Evolutionary conservation across 768 basidiomycete species (phyloP).

Genomic region (Kwoniella botswanensis): DNA sequence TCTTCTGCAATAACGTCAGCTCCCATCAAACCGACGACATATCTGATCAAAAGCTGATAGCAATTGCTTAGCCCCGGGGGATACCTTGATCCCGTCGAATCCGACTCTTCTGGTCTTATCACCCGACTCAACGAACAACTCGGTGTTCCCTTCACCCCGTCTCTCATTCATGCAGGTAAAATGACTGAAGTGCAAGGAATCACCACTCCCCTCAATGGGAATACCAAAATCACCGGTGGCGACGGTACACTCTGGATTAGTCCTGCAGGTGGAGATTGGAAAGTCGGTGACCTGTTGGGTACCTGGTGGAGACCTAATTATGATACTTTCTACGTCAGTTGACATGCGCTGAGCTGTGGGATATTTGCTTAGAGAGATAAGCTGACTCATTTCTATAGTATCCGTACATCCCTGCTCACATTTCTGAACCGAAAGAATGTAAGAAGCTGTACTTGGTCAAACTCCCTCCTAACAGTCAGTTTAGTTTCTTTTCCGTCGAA

Average conservation of each 20-base stretch:
- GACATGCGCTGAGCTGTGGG: slow-evolving; percentile 1
- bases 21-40: neutral
- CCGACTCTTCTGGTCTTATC: slow-evolving; percentile 88
- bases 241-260: slow-evolving; percentile 1
- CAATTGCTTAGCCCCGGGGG: slow-evolving; percentile 80
- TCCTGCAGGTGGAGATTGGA: slow-evolving; percentile 87
- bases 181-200: neutral
- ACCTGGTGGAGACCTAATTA: slow-evolving; percentile 99
- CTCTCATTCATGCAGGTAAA: neutral
- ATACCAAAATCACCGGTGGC: slow-evolving; percentile 10
- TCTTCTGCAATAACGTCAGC: neutral
- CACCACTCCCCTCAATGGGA: slow-evolving; percentile 51
- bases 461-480: slow-evolving; percentile 90
- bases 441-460: slow-evolving; percentile 95
- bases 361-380: neutral
- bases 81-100: slow-evolving; percentile 95
- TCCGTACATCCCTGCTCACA: slow-evolving; percentile 91
- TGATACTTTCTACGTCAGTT: slow-evolving; percentile 94
- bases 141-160: slow-evolving; percentile 58
- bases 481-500: neutral
- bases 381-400: slow-evolving; percentile 64
- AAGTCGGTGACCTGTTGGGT: slow-evolving; percentile 93
- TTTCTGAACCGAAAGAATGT: slow-evolving; percentile 96
- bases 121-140: slow-evolving; percentile 85
- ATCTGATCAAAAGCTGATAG: neutral